Conservation (phyloP, 2,329 filamentous ascomycete genomes). For the Atkinsonella texensis region DNA sequence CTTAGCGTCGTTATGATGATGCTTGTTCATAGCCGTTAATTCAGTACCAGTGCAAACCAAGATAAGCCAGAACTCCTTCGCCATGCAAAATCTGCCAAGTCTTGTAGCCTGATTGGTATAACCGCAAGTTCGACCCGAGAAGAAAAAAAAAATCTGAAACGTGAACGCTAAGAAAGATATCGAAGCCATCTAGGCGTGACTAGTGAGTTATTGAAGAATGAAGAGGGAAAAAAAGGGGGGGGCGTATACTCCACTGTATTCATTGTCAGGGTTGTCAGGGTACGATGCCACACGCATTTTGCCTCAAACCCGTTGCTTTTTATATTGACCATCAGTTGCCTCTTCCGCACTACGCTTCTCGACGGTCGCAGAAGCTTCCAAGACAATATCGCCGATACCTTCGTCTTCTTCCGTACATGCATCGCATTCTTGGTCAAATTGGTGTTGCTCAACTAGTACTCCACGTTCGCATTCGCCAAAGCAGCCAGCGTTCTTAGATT, state of each 20-base stretch:
- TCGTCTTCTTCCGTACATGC: slow-evolving; percentile 29
- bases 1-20: too few relatives aligned
- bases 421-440: slow-evolving; percentile 36
- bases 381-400: slow-evolving; percentile 28
- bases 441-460: slow-evolving; percentile 29
- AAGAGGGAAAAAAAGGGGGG: too few relatives aligned
- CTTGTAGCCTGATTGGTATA: neutral
- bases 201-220: too few relatives aligned
- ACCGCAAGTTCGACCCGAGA: neutral
- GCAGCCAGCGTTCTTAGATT: slow-evolving; percentile 34
- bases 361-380: slow-evolving; percentile 12
- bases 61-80: slow-evolving; percentile 3
- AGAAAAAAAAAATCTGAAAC: neutral
- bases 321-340: slow-evolving; percentile 10
- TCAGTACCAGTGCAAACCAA: neutral
- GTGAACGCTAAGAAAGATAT: too few relatives aligned
- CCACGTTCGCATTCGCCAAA: slow-evolving; percentile 33
- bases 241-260: too few relatives aligned
- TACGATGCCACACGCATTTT: neutral
- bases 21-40: neutral
- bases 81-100: neutral
- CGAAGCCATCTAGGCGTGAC: too few relatives aligned
- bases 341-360: slow-evolving; percentile 12
- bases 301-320: slow-evolving; percentile 21
- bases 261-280: too few relatives aligned